These are phyloP conservation scores for Penicillium malachiteum DNA, from an alignment of 495 filamentous ascomycete genomes.

Conservation along the genomic window DNA sequence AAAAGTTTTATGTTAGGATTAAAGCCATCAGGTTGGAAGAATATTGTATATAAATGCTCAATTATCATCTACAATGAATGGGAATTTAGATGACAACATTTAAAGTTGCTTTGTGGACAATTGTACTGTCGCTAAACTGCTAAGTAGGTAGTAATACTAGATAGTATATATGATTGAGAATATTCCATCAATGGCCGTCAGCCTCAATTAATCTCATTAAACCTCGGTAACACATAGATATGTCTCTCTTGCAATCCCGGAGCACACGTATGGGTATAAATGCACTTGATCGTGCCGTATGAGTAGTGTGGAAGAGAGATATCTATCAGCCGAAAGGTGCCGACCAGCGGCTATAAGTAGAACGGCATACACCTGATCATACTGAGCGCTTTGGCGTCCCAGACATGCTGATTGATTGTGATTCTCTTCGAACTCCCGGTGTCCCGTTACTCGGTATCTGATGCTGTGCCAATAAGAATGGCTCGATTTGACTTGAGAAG, in stretches of 20 bases:
- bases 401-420: slow-evolving; percentile 19
- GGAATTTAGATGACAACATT: background rate
- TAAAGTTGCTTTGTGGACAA: background rate
- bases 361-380: background rate
- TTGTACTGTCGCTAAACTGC: background rate
- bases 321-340: background rate
- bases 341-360: slow-evolving; percentile 14
- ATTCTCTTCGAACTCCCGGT: slow-evolving; percentile 23
- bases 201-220: background rate
- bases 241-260: too few species aligned
- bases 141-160: background rate
- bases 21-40: too few species aligned
- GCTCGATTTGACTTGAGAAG: slow-evolving; percentile 39
- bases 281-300: background rate
- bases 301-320: background rate
- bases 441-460: slow-evolving; percentile 24
- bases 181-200: background rate
- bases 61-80: too few species aligned
- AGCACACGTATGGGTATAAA: slow-evolving; percentile 1
- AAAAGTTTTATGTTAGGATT: background rate
- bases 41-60: too few species aligned
- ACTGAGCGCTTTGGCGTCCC: slow-evolving; percentile 23
- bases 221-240: too few species aligned
- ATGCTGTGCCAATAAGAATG: slow-evolving; percentile 38
- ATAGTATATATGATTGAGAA: background rate